Evolutionary conservation across 208 protist genomes (phyloP), one percentile per base, ranked within the genome.

Genomic region (Zelonia costaricensis): DNA sequence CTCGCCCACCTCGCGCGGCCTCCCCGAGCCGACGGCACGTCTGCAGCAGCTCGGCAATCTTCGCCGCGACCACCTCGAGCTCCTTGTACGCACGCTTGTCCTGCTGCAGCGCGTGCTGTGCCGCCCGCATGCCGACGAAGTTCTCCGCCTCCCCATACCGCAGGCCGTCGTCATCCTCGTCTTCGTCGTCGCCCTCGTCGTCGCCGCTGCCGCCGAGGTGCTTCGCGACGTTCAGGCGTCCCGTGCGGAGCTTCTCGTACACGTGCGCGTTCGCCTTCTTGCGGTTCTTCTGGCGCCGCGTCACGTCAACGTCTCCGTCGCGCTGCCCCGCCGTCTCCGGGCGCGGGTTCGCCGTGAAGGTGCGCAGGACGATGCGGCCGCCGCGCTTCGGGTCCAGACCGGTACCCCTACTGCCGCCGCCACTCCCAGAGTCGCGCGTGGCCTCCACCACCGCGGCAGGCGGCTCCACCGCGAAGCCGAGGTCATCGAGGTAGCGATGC

Each of bases 41-140:
- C 23, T 56, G 58, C 20, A 94, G 45, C 25, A 96, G 66, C 22
- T 74, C 64, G 2, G 69, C 78, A 46, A 96, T 89, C 51, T 78
- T 86, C 38, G 74, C 57, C 27, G 87, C 74, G 8, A 96, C 88
- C 31, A 81, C 76, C 44, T 74, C 47, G 3, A 92, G 63, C 69
- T 92, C 88, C 46, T 78, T 76, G 61, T 83, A 63, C 22, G 73
- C 76, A 15, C 80, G 70, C 35, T 61, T 49, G 30, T 77, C 84
- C 4, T 74, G 68, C 56, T 83, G 71, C 20, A 93, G 54, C 10
- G 70, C 53, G 30, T 67, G 57, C 65, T 87, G 76, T 3, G 82
- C 86, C 42, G 88, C 82, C 25, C 62, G 66, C 78, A 87, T 90
- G 0, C 89, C 89, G 38, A 84, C 83, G 45, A 95, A 94, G 61